These are phyloP conservation scores for Helichrysum umbraculigerum DNA, from an alignment of 129 eudicot species.

Conservation along the genomic window DNA sequence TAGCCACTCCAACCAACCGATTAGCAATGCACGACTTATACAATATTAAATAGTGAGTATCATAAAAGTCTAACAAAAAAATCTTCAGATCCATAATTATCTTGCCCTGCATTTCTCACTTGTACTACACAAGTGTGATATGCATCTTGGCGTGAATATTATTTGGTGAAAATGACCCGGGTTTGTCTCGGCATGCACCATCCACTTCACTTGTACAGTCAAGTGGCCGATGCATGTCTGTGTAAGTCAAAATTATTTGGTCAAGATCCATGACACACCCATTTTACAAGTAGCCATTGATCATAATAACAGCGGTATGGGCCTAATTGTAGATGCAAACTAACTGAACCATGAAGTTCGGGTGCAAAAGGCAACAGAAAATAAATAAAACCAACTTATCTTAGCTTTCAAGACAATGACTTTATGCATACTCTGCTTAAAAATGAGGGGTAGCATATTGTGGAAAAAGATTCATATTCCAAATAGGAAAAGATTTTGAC, in stretches of 20 bases:
- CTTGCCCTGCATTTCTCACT: neutral
- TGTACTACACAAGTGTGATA: constrained; percentile 21
- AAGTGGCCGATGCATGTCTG: neutral
- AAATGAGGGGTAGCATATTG: neutral
- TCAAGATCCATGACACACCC: constrained; percentile 2
- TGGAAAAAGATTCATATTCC: neutral
- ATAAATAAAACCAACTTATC: constrained; percentile 16
- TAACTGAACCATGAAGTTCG: constrained; percentile 18
- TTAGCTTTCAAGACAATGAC: constrained; percentile 29
- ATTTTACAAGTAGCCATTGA: neutral
- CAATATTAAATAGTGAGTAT: neutral
- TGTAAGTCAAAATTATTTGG: neutral
- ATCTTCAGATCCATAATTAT: constrained; percentile 5
- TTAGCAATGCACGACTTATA: constrained; percentile 42
- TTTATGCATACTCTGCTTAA: constrained; percentile 26
- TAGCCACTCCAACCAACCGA: constrained; percentile 34
- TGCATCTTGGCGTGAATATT: constrained; percentile 7
- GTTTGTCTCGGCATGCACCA: neutral
- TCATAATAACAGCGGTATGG: neutral
- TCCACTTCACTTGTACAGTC: constrained; percentile 7
- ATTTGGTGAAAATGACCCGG: neutral
- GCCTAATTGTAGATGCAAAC: constrained; percentile 4
- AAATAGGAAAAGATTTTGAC: neutral
- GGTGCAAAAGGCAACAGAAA: neutral
- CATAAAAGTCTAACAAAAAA: constrained; percentile 26